Evolutionary conservation across 768 basidiomycete species (phyloP), one percentile per base, ranked within the genome.

Genomic region (Boletus subparvulus): DNA sequence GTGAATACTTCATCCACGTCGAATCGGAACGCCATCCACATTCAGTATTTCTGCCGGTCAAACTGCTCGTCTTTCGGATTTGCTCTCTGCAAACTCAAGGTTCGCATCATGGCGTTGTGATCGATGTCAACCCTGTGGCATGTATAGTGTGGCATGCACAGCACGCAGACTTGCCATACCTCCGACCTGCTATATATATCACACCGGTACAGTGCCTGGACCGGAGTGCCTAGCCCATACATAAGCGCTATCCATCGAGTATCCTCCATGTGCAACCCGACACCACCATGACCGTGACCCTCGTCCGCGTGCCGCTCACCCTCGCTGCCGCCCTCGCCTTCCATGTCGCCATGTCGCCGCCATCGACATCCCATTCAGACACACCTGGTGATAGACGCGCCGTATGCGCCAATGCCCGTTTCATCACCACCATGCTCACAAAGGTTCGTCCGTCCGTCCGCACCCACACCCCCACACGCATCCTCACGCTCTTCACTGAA

Each of bases 261-360:
- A 19, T 19, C 14, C 2, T 28, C 14, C 6, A 4, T 14, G 17
- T 14, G 11, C 12, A 40, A 47, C n/a, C 46, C 41, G 39, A 35
- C 46, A 30, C 19, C 9, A 28, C 10, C 46, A 45, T 47, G 55
- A 17, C 53, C 32, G 47, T 19, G 35, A 60, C 73, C 36, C 63
- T 77, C 42, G 42, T 76, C 46, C 78, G 75, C 58, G 68, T 82
- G 45, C 78, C 80, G 6, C 76, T 75, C 64, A 72, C 77, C 43
- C 61, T 81, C 37, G 66, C 75, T 17, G 73, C 77, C 17, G 77
- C 77, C 62, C 52, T 76, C 46, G 78, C 76, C 28, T 64, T 82
- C 16, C 79, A 80, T 32, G 65, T 74, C 30, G 73, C 78, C 21
- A 68, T 74, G 35, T 82, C 82, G 2, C 78, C 82, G 40, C 83